phyloP scores from a whole-genome alignment of 1,284 basidiomycete species.

The Sporisorium graminicola region DNA sequence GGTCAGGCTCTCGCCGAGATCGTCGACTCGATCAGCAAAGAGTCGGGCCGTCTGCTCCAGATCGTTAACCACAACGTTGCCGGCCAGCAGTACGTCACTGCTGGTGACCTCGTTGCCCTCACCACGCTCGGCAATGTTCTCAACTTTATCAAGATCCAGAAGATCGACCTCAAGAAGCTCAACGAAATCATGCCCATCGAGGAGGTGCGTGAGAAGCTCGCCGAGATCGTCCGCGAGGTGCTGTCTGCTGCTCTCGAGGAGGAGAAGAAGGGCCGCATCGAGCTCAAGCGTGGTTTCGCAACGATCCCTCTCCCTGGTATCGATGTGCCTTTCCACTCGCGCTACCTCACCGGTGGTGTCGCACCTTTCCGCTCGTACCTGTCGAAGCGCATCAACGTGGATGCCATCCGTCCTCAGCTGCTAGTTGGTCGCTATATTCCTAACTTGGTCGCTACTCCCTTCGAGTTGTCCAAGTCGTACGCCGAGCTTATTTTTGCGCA shows the following conservation, averaged over 20 bases:
- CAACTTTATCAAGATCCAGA: slow-evolving; percentile 96
- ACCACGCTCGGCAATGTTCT: slow-evolving; percentile 95
- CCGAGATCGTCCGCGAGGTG: slow-evolving; percentile 88
- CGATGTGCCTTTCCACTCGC: slow-evolving; percentile 98
- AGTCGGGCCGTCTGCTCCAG: slow-evolving; percentile 85
- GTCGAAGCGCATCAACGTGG: slow-evolving; percentile 95
- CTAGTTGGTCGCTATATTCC: slow-evolving; percentile 81
- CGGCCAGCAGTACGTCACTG: slow-evolving; percentile 81
- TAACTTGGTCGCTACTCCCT: slow-evolving; percentile 94
- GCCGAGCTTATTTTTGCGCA: slow-evolving; percentile 81
- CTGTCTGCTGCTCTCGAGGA: slow-evolving; percentile 80
- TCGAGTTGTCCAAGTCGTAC: slow-evolving; percentile 89
- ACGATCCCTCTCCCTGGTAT: slow-evolving; percentile 80
- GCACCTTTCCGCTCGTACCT: slow-evolving; percentile 94
- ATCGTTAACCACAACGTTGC: slow-evolving; percentile 92
- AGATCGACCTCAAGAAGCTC: slow-evolving; percentile 94
- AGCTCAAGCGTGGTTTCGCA: slow-evolving; percentile 92
- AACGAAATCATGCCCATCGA: slow-evolving; percentile 83
- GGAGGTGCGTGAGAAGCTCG: slow-evolving; percentile 90
- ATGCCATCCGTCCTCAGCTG: slow-evolving; percentile 81
- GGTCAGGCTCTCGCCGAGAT: slow-evolving; percentile 90
- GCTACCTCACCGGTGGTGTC: slow-evolving; percentile 94
- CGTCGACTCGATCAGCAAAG: slow-evolving; percentile 76
- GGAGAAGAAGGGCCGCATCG: slow-evolving; percentile 88
- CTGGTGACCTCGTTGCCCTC: slow-evolving; percentile 91